Evolutionary conservation across 2,329 filamentous ascomycete genomes (phyloP).

Genomic region (Pestalotiopsis sp.): DNA sequence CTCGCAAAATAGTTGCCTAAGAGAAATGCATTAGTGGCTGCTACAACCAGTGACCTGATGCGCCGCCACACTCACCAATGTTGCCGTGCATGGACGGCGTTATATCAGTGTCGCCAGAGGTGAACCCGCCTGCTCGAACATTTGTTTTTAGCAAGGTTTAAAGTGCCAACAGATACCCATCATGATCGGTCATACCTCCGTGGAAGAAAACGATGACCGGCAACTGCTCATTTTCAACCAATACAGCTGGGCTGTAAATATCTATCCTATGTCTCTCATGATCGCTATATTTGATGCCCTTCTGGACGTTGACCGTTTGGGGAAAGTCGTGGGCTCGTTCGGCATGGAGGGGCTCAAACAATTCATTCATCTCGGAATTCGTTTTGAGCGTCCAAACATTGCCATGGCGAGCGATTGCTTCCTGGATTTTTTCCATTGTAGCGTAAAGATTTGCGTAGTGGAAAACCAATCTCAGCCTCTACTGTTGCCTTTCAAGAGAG

Average conservation of each 20-base stretch:
- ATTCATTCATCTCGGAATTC: conserved; percentile 2
- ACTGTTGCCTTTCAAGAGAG: background rate
- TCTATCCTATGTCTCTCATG: conserved; percentile 1
- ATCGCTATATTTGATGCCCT: conserved; percentile 3
- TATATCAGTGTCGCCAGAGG: conserved; percentile 4
- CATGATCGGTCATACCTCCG: background rate
- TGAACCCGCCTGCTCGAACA: background rate
- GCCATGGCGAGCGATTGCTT: conserved; percentile 6
- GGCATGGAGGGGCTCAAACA: background rate
- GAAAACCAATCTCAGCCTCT: background rate
- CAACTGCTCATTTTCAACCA: background rate
- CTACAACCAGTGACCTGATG: background rate
- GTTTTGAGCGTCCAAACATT: conserved; percentile 1
- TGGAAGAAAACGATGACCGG: conserved; percentile 6
- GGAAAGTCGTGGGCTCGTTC: background rate
- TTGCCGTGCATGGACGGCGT: conserved; percentile 4
- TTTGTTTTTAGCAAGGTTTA: background rate
- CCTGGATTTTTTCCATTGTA: conserved; percentile 3
- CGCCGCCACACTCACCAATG: background rate
- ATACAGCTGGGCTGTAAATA: background rate
- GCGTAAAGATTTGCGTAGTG: background rate
- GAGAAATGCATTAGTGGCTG: background rate
- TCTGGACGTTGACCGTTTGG: background rate
- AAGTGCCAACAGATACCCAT: background rate
- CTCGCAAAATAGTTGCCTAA: background rate